Conservation (phyloP, 192 early-diverging fungal species). For the Backusella westeae region DNA sequence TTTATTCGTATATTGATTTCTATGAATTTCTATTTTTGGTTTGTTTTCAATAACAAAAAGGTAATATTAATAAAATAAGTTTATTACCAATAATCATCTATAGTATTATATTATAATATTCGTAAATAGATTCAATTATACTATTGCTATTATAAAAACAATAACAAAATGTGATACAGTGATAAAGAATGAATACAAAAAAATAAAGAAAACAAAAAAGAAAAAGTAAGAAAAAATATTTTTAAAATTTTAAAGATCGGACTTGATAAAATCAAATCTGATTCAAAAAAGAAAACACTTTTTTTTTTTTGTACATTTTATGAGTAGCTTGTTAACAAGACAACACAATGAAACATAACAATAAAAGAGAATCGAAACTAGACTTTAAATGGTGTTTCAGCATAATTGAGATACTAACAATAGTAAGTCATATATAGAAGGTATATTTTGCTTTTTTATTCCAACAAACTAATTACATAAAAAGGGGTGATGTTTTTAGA, state of each 20-base stretch:
- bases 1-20: not conserved
- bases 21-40: not conserved
- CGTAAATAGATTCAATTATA: not conserved
- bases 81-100: not conserved
- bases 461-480: too few species aligned
- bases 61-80: not conserved
- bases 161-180: not conserved
- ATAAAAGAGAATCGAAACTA: not conserved
- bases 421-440: too few species aligned
- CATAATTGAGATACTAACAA: too few species aligned
- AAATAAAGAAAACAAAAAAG: not conserved
- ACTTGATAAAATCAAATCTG: constrained; percentile 2
- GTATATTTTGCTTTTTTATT: too few species aligned
- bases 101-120: too few species aligned
- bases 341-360: not conserved
- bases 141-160: not conserved
- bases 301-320: not conserved
- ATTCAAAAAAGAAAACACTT: not conserved
- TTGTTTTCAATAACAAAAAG: not conserved
- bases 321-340: too few species aligned
- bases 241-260: not conserved
- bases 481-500: too few species aligned
- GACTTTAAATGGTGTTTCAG: not conserved
- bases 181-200: not conserved
- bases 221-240: not conserved